These are phyloP conservation scores for Torrubiella hemipterigena DNA, from an alignment of 2,329 filamentous ascomycete genomes.

Conservation along the genomic window DNA sequence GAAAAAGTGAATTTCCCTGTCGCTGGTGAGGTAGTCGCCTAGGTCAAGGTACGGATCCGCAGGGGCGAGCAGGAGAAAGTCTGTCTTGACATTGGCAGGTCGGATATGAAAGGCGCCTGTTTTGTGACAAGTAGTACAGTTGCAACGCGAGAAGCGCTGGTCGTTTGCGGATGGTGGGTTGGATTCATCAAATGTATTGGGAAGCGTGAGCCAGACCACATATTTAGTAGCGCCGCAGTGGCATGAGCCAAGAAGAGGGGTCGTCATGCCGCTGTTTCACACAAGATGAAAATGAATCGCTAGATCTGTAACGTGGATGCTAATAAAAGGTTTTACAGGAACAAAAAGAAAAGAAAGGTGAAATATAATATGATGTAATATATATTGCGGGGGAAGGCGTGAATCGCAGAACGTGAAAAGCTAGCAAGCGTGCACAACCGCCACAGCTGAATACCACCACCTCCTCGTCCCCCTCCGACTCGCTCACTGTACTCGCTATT, in stretches of 20 bases:
- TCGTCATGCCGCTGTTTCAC: no score
- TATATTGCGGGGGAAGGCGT: no score
- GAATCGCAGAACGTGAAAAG: no score
- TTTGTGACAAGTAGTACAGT: constrained; percentile 33
- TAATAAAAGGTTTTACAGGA: no score
- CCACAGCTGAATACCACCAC: no score
- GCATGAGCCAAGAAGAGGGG: constrained; percentile 3
- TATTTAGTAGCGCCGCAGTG: constrained; percentile 4
- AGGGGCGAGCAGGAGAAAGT: constrained; percentile 30
- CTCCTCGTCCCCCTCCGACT: no score
- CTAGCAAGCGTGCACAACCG: no score
- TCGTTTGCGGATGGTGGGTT: neutral
- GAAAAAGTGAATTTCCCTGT: constrained; percentile 11
- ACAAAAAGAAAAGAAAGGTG: no score
- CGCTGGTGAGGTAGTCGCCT: constrained; percentile 23
- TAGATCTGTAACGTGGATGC: no score
- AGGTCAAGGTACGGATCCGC: constrained; percentile 19
- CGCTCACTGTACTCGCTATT: no score
- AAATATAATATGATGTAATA: no score
- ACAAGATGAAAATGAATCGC: no score
- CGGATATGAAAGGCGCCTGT: constrained; percentile 29
- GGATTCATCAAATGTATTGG: constrained; percentile 1
- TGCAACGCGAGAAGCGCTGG: constrained; percentile 17
- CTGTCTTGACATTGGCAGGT: constrained; percentile 18
- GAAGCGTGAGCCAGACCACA: constrained; percentile 2